Percentiles rank a stretch among this genome's conserved stretches.
These are phyloP conservation scores for Coniella vitis DNA, from an alignment of 2,329 filamentous ascomycete genomes.

Conservation along the genomic window DNA sequence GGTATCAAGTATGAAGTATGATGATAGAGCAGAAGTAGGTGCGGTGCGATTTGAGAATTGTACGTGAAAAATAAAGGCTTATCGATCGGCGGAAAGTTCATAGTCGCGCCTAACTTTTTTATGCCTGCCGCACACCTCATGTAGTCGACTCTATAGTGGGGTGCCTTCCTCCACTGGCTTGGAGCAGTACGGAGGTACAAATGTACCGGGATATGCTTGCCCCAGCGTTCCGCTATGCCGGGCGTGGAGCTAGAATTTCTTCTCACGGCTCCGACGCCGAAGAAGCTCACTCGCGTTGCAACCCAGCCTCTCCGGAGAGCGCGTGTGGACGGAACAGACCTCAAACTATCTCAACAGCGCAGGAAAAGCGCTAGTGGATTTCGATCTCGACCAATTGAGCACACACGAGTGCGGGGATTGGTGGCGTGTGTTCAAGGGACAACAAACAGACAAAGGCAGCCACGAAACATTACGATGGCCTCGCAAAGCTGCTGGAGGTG, in stretches of 20 bases:
- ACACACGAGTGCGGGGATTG: neutral
- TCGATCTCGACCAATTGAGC: neutral
- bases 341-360: neutral
- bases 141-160: conserved; percentile 1
- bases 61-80: neutral
- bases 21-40: neutral
- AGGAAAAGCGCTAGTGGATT: neutral
- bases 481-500: conserved; percentile 53
- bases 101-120: neutral
- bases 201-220: no score
- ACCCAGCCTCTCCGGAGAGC: no score
- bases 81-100: no score
- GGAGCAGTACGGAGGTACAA: neutral
- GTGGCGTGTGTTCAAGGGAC: neutral
- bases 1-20: neutral
- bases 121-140: neutral
- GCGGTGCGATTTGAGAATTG: neutral
- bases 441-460: conserved; percentile 1
- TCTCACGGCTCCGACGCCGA: neutral
- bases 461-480: conserved; percentile 37
- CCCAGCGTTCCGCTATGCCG: conserved; percentile 11
- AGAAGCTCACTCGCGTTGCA: no score
- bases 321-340: conserved; percentile 1
- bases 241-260: conserved; percentile 16
- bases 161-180: neutral